A percentile compares a stretch with the other conserved stretches of the same genome.
Evolutionary conservation across 306 rosid genomes (phyloP).

Genomic region (Lagenaria siceraria): DNA sequence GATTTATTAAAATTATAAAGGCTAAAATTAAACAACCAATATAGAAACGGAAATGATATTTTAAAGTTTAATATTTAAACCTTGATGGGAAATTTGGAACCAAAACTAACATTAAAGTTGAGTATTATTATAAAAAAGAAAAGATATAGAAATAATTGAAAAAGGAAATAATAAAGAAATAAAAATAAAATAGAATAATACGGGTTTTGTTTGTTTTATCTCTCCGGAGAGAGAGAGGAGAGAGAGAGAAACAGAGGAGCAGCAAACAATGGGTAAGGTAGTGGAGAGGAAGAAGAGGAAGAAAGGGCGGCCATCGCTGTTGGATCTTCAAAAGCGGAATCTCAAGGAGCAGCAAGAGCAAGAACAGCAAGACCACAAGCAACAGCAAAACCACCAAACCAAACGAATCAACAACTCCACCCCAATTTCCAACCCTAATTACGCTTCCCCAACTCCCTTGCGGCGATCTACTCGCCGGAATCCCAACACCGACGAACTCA

Average conservation of each 20-base stretch:
- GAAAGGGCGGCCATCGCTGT: conserved; percentile 68
- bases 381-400: conserved; percentile 6
- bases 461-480: conserved; percentile 70
- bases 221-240: conserved; percentile 22
- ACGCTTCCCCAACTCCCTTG: conserved; percentile 19
- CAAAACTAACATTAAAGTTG: too few species aligned
- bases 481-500: conserved; percentile 21
- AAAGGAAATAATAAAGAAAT: background rate
- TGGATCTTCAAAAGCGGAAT: conserved; percentile 56
- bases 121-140: too few species aligned
- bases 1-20: too few species aligned
- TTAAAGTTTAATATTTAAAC: too few species aligned
- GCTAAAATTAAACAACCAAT: too few species aligned
- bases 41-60: too few species aligned
- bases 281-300: conserved; percentile 67
- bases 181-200: conserved; percentile 14
- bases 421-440: conserved; percentile 29
- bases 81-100: too few species aligned
- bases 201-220: conserved; percentile 34
- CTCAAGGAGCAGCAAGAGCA: conserved; percentile 34
- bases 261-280: conserved; percentile 48
- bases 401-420: conserved; percentile 14
- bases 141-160: background rate
- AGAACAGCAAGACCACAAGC: conserved; percentile 9
- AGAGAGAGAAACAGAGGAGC: conserved; percentile 15